Base-by-base conservation (phyloP, 495 filamentous ascomycete species). In the Chaetomidium leptoderma region DNA sequence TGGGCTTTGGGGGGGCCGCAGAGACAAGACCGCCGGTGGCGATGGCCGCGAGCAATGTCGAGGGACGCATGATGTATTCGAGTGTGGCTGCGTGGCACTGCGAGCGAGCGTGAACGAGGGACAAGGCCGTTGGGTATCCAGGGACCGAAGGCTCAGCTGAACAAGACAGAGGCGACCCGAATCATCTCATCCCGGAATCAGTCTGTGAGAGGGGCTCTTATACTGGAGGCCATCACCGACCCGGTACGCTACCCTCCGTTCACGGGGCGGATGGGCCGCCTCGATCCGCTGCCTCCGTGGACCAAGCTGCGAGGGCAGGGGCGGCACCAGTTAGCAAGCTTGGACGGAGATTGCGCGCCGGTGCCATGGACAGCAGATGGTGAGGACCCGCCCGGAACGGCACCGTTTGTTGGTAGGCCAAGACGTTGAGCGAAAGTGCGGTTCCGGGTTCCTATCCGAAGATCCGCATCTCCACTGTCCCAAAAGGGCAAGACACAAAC, bases 41-140 rank as follows among this genome's bases (percentile, higher is more conserved):
- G 40, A 64, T 48, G 42, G 58, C 58, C 43, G 58, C 51, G 32
- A 64, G 54, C 9, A 64, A 29, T 6, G 42, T 26, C n/a, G 56
- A 49, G 33, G 59, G 21, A 32, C 55, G 62, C 62, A 64, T 64
- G 43, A 29, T 60, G 61, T 36, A 7, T 26, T 17, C 14, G 37
- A 32, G n/a, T 0, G 24, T 3, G 16, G 21, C 24, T 23, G n/a
- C 0, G 24, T 3, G 16, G 21, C 24, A 39, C 14, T 4, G 27
- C 4, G 52, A 46, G 24, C 11, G 27, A 26, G 52, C 52, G 26
- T 23, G 0, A 45, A 44, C 2, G 51, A 44, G 39, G 32, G 52
- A 54, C 36, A 40, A 52, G 33, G 29, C 23, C 50, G 9, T 13
- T 16, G 23, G n/a, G 23, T 21, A 30, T 17, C 36, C 52, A 26